phyloP scores from a whole-genome alignment of 495 filamentous ascomycete genomes.

The Penicillium atrosanguineum region DNA sequence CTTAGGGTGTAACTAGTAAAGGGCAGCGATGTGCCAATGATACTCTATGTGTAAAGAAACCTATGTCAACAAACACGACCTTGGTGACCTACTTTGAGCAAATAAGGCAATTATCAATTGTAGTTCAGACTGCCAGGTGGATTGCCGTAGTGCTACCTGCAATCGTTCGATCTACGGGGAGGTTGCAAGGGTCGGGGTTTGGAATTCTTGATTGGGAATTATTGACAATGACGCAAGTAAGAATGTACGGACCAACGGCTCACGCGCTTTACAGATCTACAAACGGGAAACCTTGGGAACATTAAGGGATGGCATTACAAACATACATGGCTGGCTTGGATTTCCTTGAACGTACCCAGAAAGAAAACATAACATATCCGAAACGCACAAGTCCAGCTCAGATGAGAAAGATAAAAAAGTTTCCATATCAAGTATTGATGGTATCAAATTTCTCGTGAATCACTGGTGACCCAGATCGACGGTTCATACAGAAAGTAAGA shows the following conservation, averaged over 20 bases:
- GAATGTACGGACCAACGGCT: background rate
- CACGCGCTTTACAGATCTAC: background rate
- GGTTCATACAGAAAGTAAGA: conserved; percentile 15
- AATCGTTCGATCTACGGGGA: background rate
- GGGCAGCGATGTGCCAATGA: too few species aligned
- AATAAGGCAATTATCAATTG: too few species aligned
- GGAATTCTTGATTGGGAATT: too few species aligned
- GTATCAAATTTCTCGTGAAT: conserved; percentile 15
- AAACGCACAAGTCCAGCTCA: conserved; percentile 17
- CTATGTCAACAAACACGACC: too few species aligned
- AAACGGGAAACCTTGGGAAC: background rate
- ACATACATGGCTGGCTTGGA: conserved; percentile 14
- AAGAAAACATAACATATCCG: conserved; percentile 12
- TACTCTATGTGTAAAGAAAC: too few species aligned
- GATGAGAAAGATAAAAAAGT: conserved; percentile 3
- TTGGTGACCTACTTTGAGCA: too few species aligned
- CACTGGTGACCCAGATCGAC: conserved; percentile 6
- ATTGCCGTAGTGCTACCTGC: background rate
- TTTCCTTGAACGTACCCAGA: conserved; percentile 11
- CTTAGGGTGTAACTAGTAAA: too few species aligned
- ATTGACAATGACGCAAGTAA: background rate
- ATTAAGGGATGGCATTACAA: conserved; percentile 21
- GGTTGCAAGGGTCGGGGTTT: background rate
- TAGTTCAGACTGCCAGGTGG: too few species aligned
- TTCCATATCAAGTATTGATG: conserved; percentile 9